phyloP scores from a whole-genome alignment of 768 basidiomycete genomes.

The Cantharellus cinnabarinus region DNA sequence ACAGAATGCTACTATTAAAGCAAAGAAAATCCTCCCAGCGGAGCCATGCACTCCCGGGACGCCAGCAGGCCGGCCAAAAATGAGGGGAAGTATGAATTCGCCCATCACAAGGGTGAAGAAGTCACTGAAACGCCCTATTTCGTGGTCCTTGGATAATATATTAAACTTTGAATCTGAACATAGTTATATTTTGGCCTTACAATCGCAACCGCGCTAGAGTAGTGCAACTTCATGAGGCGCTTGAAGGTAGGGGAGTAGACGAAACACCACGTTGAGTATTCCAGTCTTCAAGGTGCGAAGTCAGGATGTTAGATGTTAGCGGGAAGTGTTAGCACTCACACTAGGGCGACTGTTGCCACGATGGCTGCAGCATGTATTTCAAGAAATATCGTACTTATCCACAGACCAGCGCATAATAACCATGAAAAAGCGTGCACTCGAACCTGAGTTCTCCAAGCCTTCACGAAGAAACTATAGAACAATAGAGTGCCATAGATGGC shows the following conservation, averaged over 20 bases:
- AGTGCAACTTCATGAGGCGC: conserved; percentile 2
- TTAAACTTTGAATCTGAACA: background rate
- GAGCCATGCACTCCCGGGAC: background rate
- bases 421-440: background rate
- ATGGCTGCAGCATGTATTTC: background rate
- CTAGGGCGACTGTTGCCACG: background rate
- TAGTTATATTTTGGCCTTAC: background rate
- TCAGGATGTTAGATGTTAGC: background rate
- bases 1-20: conserved; percentile 1
- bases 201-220: conserved; percentile 1
- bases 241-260: background rate
- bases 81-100: conserved; percentile 2
- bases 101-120: conserved; percentile 5
- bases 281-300: background rate
- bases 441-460: conserved; percentile 1
- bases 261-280: conserved; percentile 1
- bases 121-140: conserved; percentile 2
- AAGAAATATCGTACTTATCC: background rate
- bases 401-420: background rate
- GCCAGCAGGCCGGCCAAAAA: background rate
- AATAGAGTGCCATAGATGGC: background rate
- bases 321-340: background rate
- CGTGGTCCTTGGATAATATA: background rate
- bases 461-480: conserved; percentile 4
- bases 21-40: background rate